Evolutionary conservation across 2,329 filamentous ascomycete species (phyloP).

Genomic region (Cryphonectria radicalis): DNA sequence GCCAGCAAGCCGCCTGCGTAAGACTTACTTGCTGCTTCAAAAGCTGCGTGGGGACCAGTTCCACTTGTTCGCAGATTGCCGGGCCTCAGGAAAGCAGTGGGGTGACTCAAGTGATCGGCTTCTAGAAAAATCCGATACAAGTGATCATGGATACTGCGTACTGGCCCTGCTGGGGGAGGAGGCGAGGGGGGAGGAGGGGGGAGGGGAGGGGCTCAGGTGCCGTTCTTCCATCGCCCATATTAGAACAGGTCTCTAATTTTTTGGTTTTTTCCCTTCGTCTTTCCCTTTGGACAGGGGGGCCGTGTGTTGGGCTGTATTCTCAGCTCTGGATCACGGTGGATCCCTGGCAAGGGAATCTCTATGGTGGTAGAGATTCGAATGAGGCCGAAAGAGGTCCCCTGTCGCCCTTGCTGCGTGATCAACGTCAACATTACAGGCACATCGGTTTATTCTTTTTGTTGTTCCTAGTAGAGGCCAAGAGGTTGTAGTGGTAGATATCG

Average conservation of each 20-base stretch:
- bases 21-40: slow-evolving; percentile 3
- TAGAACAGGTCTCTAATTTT: not conserved
- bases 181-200: no score
- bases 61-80: slow-evolving; percentile 21
- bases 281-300: not conserved
- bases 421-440: not conserved
- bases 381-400: not conserved
- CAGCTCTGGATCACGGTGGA: slow-evolving; percentile 7
- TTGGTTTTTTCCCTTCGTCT: not conserved
- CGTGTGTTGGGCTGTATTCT: not conserved
- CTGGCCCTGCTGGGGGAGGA: not conserved
- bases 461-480: not conserved
- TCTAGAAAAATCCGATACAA: slow-evolving; percentile 9
- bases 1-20: not conserved
- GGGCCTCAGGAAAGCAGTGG: slow-evolving; percentile 1
- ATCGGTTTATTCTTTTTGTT: not conserved
- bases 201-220: not conserved
- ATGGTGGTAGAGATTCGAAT: not conserved
- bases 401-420: not conserved
- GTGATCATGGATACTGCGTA: not conserved
- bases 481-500: not conserved
- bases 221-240: not conserved
- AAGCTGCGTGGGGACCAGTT: not conserved
- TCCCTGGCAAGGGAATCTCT: not conserved
- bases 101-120: not conserved